Evolutionary conservation across 805 yeast species (phyloP), one percentile per base, ranked within the genome.

Genomic region (Hanseniaspora thailandica): DNA sequence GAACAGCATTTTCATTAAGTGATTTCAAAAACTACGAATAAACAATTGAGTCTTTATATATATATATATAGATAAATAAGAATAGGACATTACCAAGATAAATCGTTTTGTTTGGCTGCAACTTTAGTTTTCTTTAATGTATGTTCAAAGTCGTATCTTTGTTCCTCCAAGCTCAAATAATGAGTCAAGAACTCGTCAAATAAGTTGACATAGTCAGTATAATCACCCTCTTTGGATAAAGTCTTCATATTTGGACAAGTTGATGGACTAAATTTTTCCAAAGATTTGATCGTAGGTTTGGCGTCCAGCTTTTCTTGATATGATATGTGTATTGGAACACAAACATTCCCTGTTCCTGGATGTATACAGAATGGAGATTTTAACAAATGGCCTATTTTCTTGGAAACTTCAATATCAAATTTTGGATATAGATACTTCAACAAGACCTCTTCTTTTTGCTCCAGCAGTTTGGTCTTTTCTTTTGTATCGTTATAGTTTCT

Each of bases 291-390:
- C 6, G 17, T 19, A 7, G 45, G 49, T 4, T 44, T 36, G 2
- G 45, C 33, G 31, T 38, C 45, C 13, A 38, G 9, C 9, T 23
- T 30, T 6, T 36, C 28, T 45, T 44, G 55, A 23, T 45, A 45
- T 12, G 49, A 64, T 31, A 58, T 57, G 17, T 50, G 54, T 13
- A 67, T 83, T 0, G 97, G 96, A 7, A 93, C 96, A 77, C 97
- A 93, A 3, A 93, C 85, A 61, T 86, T 84, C 7, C 96, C 96
- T 0, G 98, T 93, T 2, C 87, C 82, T 1, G 98, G 98, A 66
- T 93, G 98, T 41, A 93, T 81, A 71, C 97, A 90, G 66, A 93
- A 93, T 17, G 98, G 98, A 1, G 97, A 85, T 65, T 93, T 93
- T 61, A 93, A 76, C 68, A 93, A 80, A 71, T 93, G 98, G 69